A percentile compares a stretch with the other conserved stretches of the same genome.
Evolutionary conservation across 1,284 basidiomycete species (phyloP).

Genomic region (Cryptococcus maquisensis): DNA sequence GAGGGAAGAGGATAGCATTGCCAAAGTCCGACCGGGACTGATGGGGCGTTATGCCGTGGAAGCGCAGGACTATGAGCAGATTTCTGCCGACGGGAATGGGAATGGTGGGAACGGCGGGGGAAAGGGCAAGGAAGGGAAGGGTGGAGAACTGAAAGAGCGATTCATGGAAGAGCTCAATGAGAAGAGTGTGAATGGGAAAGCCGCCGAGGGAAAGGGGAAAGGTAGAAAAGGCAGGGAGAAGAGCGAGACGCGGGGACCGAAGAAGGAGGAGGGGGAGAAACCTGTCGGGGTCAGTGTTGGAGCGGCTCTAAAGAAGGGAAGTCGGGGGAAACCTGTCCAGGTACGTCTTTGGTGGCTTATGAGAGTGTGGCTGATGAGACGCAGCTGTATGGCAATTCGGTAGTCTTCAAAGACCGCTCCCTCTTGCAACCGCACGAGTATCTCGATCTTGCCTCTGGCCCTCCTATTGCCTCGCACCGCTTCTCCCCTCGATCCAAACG

Average conservation of each 20-base stretch:
- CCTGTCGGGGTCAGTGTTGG: slow-evolving; percentile 28
- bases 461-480: slow-evolving; percentile 46
- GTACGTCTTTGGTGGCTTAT: slow-evolving; percentile 14
- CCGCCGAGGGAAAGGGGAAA: slow-evolving; percentile 4
- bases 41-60: neutral
- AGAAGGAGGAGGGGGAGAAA: slow-evolving; percentile 20
- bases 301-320: slow-evolving; percentile 50
- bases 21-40: neutral
- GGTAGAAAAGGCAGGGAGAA: slow-evolving; percentile 21
- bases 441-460: slow-evolving; percentile 51
- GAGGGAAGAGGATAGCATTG: slow-evolving; percentile 33
- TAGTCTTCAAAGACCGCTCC: slow-evolving; percentile 52
- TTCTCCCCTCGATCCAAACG: slow-evolving; percentile 46
- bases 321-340: slow-evolving; percentile 49
- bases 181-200: slow-evolving; percentile 20
- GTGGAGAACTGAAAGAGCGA: slow-evolving; percentile 47
- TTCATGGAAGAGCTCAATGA: slow-evolving; percentile 53
- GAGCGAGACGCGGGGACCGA: slow-evolving; percentile 7
- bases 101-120: slow-evolving; percentile 20
- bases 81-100: slow-evolving; percentile 8
- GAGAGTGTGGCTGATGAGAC: neutral
- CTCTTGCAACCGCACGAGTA: slow-evolving; percentile 50
- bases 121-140: slow-evolving; percentile 14
- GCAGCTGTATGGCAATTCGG: slow-evolving; percentile 47
- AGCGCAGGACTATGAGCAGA: neutral